Evolutionary conservation across 2,329 filamentous ascomycete genomes (phyloP), one percentile per base, ranked within the genome.

Genomic region (Fulvia fulva): DNA sequence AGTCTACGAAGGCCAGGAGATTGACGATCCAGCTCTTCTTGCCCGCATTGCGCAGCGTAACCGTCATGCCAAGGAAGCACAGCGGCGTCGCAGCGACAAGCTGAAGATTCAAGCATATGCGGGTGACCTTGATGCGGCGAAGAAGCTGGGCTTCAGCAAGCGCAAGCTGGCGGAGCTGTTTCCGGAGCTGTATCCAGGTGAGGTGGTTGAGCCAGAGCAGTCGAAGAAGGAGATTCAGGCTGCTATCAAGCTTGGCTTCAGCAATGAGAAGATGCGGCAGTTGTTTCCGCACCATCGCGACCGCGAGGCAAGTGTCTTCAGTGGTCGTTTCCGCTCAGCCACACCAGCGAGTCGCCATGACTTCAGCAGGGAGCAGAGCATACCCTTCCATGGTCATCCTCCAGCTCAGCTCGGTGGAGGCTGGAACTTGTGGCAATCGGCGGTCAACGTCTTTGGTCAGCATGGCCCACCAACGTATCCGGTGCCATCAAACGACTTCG

Each of bases 81-180:
- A 60, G 28, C 52, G 58, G 47, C 53, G 51, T 5, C 58, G 61
- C 21, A 47, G 51, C 3, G 44, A 63, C 9, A 61, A 59, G 32
- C 50, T 63, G 16, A 57, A 55, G 49, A 45, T 32, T 11, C 37
- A 46, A 28, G 61, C 57, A 2, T 28, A 25, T 3, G 34, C 50
- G 5, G 61, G 61, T 6, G 59, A 61, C 16, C 12, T 56, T 11
- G 56, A 63, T 22, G 61, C 61, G 5, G 61, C 61, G n/a, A 61
- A 55, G 51, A 63, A 61, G 52, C 22, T 61, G 8, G 53, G 55
- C 5, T 47, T 56, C 1, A 55, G 58, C 51, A 57, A 63, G 58
- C 59, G 54, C 49, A 47, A 45, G 9, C 52, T 63, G 54, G 25
- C 51, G 12, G 32, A 55, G 12, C 12, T 59, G 12, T 58, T 56